Conservation (phyloP, 768 basidiomycete genomes). For the Trametes cubensis region DNA sequence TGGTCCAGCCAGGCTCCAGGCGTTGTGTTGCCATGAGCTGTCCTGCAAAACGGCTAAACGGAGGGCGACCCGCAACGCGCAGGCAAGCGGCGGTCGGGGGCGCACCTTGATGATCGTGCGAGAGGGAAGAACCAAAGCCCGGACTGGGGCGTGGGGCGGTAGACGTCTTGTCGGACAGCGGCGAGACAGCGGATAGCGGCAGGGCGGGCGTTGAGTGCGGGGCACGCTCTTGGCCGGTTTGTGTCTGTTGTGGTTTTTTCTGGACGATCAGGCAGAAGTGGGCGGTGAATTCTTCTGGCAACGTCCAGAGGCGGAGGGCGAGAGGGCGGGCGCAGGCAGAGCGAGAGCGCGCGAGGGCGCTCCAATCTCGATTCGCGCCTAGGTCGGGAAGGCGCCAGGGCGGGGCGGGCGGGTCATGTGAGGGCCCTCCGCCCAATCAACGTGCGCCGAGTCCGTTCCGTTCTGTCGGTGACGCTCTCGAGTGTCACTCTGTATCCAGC, state of each 20-base stretch:
- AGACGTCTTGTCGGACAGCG: neutral
- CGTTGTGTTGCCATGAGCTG: neutral
- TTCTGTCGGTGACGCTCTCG: neutral
- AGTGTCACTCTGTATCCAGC: neutral
- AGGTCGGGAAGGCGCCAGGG: conserved; percentile 5
- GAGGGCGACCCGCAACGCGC: neutral
- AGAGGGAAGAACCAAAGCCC: conserved; percentile 4
- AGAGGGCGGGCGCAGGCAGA: neutral
- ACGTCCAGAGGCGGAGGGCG: neutral
- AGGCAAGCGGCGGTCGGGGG: neutral
- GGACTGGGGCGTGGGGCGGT: neutral
- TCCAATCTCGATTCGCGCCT: conserved; percentile 2
- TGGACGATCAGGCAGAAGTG: neutral
- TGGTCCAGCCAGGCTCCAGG: conserved; percentile 1
- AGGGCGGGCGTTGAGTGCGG: neutral
- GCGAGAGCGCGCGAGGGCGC: conserved; percentile 1
- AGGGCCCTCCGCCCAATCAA: conserved; percentile 5
- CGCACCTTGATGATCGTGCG: conserved; percentile 2
- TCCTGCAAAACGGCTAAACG: neutral
- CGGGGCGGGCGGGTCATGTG: conserved; percentile 10
- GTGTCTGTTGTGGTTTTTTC: neutral
- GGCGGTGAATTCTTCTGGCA: neutral
- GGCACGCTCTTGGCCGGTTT: neutral
- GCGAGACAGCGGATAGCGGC: conserved; percentile 1
- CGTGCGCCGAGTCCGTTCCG: neutral